Conservation (phyloP, 768 basidiomycete species). For the Lentinula boryana region DNA sequence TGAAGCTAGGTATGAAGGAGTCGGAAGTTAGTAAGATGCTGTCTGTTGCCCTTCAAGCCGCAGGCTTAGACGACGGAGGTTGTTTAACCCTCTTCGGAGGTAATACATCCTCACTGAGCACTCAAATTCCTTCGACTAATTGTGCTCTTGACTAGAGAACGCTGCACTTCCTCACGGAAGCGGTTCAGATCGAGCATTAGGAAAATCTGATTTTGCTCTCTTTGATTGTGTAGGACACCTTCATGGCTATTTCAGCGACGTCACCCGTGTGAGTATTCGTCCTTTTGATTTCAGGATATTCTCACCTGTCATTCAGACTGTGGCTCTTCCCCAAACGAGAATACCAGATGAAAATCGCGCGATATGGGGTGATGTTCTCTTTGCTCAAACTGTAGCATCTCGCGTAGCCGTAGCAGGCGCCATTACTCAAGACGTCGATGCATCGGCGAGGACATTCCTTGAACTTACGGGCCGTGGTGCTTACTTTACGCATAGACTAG, state of each 20-base stretch:
- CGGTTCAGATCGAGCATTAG: slow-evolving; percentile 61
- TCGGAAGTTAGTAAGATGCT: slow-evolving; percentile 62
- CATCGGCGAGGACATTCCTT: slow-evolving; percentile 52
- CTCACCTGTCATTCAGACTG: slow-evolving; percentile 37
- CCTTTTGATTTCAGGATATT: not conserved
- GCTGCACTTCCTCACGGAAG: slow-evolving; percentile 83
- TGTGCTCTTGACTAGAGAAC: slow-evolving; percentile 47
- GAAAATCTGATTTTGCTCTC: slow-evolving; percentile 56
- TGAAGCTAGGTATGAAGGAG: slow-evolving; percentile 72
- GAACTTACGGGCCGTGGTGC: slow-evolving; percentile 33
- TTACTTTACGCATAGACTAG: slow-evolving; percentile 79
- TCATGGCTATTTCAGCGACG: slow-evolving; percentile 73
- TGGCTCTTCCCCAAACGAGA: slow-evolving; percentile 51
- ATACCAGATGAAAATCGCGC: slow-evolving; percentile 47
- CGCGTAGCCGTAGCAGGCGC: slow-evolving; percentile 39
- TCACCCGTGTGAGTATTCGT: slow-evolving; percentile 56
- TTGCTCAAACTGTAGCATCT: slow-evolving; percentile 57
- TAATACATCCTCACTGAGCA: slow-evolving; percentile 23
- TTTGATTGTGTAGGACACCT: slow-evolving; percentile 71
- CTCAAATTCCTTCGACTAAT: not conserved
- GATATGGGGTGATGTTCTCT: slow-evolving; percentile 62
- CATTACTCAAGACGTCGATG: slow-evolving; percentile 52
- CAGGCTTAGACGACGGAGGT: slow-evolving; percentile 53
- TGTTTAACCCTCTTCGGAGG: slow-evolving; percentile 78
- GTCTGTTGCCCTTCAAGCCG: slow-evolving; percentile 42